Conservation (phyloP, 305 asterid species). For the Fraxinus velutina region DNA sequence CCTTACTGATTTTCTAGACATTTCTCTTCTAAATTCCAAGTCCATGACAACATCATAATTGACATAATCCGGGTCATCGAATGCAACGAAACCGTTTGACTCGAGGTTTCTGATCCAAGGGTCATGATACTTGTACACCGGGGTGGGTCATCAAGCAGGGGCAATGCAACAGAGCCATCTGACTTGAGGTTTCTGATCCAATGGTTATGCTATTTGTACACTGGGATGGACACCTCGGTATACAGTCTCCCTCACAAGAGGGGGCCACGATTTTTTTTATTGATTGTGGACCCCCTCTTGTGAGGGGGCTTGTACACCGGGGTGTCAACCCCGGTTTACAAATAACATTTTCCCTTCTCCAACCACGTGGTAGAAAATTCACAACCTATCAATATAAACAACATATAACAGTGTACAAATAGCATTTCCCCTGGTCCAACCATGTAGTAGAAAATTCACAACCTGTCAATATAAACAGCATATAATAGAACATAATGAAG, state of each 20-base stretch:
- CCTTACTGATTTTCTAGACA: constrained; percentile 39
- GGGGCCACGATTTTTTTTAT: no score
- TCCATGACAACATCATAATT: constrained; percentile 34
- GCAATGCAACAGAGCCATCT: no score
- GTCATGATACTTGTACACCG: no score
- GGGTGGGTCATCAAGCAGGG: no score
- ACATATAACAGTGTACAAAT: not conserved
- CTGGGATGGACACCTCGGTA: no score
- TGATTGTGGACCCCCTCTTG: no score
- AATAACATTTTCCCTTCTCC: constrained; percentile 29
- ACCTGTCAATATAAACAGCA: constrained; percentile 13
- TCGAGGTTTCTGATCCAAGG: constrained; percentile 43
- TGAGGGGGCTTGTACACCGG: no score
- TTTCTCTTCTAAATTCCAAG: constrained; percentile 51
- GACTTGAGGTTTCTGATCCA: no score
- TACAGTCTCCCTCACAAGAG: no score
- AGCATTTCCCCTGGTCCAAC: constrained; percentile 38
- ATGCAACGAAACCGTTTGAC: constrained; percentile 43
- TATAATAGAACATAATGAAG: not conserved
- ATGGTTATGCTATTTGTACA: no score
- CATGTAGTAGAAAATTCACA: constrained; percentile 62
- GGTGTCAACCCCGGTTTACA: no score
- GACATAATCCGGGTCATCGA: constrained; percentile 36
- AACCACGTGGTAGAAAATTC: constrained; percentile 61
- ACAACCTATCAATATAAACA: constrained; percentile 31